Percentiles rank a stretch among this genome's conserved stretches.
phyloP scores from a whole-genome alignment of 2,329 filamentous ascomycete species.

The Myriosclerotinia curreyana region DNA sequence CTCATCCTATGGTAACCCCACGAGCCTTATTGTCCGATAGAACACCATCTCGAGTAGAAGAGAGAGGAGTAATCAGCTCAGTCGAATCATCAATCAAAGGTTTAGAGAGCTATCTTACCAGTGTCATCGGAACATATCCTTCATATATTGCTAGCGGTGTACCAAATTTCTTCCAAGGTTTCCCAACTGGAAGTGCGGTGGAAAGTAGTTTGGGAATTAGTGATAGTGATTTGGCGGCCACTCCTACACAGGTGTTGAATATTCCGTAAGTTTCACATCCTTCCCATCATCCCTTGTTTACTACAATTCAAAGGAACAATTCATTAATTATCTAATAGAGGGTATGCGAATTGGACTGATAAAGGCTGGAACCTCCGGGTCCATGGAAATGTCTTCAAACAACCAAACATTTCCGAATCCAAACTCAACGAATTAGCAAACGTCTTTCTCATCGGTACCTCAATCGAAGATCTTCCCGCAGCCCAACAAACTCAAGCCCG shows the following conservation, averaged over 20 bases:
- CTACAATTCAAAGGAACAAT: background rate
- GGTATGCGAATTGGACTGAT: conserved; percentile 76
- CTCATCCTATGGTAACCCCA: conserved; percentile 49
- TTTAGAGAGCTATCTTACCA: conserved; percentile 49
- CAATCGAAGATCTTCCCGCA: conserved; percentile 56
- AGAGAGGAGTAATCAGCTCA: conserved; percentile 46
- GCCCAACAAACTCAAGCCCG: conserved; percentile 64
- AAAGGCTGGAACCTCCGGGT: conserved; percentile 73
- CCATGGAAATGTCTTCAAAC: conserved; percentile 79
- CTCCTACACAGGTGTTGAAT: conserved; percentile 69
- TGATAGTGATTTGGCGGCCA: conserved; percentile 55
- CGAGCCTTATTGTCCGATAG: conserved; percentile 44
- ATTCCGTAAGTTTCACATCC: conserved; percentile 50
- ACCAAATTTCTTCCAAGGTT: conserved; percentile 63
- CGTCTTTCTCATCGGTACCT: conserved; percentile 64
- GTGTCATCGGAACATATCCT: conserved; percentile 55
- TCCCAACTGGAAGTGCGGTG: conserved; percentile 61
- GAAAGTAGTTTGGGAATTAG: conserved; percentile 59
- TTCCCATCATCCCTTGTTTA: no score
- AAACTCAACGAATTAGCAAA: conserved; percentile 69
- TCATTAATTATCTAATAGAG: conserved; percentile 37
- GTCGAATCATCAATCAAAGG: conserved; percentile 42
- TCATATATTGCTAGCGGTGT: conserved; percentile 62
- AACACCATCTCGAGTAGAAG: conserved; percentile 42
- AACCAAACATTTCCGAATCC: conserved; percentile 62